Evolutionary conservation across 2,329 filamentous ascomycete species (phyloP).

Genomic region (Ceratocystis diversiconidia): DNA sequence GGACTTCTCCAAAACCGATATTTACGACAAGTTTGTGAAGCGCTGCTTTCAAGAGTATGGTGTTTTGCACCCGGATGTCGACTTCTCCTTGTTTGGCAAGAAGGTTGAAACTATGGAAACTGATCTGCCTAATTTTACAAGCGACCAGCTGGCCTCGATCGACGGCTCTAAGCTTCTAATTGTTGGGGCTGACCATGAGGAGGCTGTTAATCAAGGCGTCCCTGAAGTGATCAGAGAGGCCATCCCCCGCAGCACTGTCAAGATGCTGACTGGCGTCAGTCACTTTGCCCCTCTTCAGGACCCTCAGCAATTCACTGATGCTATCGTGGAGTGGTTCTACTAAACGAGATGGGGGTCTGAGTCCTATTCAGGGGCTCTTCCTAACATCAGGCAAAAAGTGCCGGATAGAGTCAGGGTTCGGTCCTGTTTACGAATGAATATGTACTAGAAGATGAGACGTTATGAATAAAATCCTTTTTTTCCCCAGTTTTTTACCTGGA

Average conservation of each 20-base stretch:
- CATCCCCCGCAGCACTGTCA: slow-evolving; percentile 27
- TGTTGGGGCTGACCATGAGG: slow-evolving; percentile 25
- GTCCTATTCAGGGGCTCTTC: neutral
- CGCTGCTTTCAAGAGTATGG: slow-evolving; percentile 28
- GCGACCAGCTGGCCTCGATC: slow-evolving; percentile 23
- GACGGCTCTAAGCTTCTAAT: slow-evolving; percentile 24
- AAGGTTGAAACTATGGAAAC: slow-evolving; percentile 28
- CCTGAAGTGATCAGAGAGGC: slow-evolving; percentile 25
- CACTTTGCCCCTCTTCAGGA: slow-evolving; percentile 32
- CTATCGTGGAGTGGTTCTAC: slow-evolving; percentile 24
- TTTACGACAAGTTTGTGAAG: slow-evolving; percentile 26
- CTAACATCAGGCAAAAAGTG: neutral
- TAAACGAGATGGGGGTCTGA: neutral
- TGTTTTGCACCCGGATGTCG: slow-evolving; percentile 25
- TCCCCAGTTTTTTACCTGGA: neutral
- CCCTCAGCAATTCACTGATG: slow-evolving; percentile 26
- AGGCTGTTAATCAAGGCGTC: slow-evolving; percentile 29
- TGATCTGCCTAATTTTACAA: slow-evolving; percentile 26
- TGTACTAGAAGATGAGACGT: neutral
- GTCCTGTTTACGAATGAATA: neutral
- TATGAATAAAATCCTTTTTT: neutral
- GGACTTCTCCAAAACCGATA: slow-evolving; percentile 24
- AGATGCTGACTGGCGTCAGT: slow-evolving; percentile 28
- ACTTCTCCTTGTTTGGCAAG: slow-evolving; percentile 27
- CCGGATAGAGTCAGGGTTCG: neutral